phyloP scores from a whole-genome alignment of 768 basidiomycete species.

The Phallus indusiatus region DNA sequence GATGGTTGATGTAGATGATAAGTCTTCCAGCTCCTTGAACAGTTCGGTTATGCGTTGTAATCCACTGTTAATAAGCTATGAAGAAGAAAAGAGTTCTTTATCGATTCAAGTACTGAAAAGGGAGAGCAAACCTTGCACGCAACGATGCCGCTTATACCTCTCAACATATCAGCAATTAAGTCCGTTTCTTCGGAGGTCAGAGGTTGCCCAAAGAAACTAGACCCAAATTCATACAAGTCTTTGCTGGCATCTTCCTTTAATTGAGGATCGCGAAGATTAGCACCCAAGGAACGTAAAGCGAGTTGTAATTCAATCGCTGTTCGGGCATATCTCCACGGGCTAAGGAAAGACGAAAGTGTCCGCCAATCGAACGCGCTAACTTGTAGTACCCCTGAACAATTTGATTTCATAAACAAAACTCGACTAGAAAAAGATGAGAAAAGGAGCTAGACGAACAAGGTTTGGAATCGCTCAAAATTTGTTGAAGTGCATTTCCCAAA shows the following conservation, averaged over 20 bases:
- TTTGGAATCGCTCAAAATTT: constrained; percentile 56
- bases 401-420: background rate
- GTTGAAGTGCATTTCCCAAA: constrained; percentile 55
- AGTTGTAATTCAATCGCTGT: constrained; percentile 75
- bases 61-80: constrained; percentile 68
- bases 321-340: constrained; percentile 77
- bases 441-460: constrained; percentile 32
- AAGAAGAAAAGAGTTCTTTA: background rate
- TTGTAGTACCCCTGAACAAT: constrained; percentile 21
- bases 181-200: constrained; percentile 74
- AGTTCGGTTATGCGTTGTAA: constrained; percentile 54
- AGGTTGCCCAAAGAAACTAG: constrained; percentile 60
- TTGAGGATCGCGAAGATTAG: constrained; percentile 51
- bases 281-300: constrained; percentile 62
- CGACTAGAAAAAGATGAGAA: background rate
- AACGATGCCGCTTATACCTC: constrained; percentile 55
- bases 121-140: constrained; percentile 48
- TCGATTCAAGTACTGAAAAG: background rate
- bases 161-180: constrained; percentile 75
- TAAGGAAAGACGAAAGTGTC: constrained; percentile 54
- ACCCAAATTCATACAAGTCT: constrained; percentile 56
- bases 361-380: constrained; percentile 50
- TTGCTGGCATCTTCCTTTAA: constrained; percentile 42
- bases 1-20: constrained; percentile 18
- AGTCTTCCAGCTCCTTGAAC: constrained; percentile 23